Evolutionary conservation across 2,329 filamentous ascomycete genomes (phyloP), one percentile per base, ranked within the genome.

Genomic region (Botrytis hyacinthi): DNA sequence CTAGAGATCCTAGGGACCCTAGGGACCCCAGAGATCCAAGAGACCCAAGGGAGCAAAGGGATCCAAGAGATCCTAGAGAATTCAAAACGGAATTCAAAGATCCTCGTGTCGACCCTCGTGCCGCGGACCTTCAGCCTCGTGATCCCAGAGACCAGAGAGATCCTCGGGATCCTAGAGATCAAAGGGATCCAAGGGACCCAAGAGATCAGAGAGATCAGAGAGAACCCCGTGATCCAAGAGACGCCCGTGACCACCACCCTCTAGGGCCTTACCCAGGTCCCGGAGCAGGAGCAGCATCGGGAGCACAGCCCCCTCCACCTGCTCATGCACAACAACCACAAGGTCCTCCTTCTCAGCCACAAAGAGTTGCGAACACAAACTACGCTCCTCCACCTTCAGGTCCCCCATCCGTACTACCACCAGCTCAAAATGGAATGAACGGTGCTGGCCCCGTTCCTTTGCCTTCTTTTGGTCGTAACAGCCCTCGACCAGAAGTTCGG

Each of bases 401-500:
- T 16, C 80, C 81, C 42, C 84, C 83, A 65, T 84, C 84, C 72
- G 83, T 83, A 42, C 82, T 81, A 37, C 83, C 83, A 51, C 82
- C 82, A 51, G 86, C 86, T 68, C 83, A 85, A 68, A 78, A 76
- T 61, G 76, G 75, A 26, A 78, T 82, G 75, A 81, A 80, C 68
- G 78, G 80, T 3, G 73, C 78, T 54, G 77, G 75, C 22, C 77
- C 74, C 44, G 79, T 78, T 12, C 75, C 79, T 29, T 84, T 94
- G 78, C 91, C 93, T 78, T 89, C 91, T 29, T 97, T 95, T 84
- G 90, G 91, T 73, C 86, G 88, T 44, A 90, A 90, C 78, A 97
- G 93, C 81, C 93, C 95, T 74, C 89, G 93, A n/a, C 89, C 92
- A 69, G 95, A 98, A 77, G 91, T 94, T 65, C 90, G 94, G 70